These are phyloP conservation scores for Populus alba DNA, from an alignment of 345 rosid genomes.

Conservation along the genomic window DNA sequence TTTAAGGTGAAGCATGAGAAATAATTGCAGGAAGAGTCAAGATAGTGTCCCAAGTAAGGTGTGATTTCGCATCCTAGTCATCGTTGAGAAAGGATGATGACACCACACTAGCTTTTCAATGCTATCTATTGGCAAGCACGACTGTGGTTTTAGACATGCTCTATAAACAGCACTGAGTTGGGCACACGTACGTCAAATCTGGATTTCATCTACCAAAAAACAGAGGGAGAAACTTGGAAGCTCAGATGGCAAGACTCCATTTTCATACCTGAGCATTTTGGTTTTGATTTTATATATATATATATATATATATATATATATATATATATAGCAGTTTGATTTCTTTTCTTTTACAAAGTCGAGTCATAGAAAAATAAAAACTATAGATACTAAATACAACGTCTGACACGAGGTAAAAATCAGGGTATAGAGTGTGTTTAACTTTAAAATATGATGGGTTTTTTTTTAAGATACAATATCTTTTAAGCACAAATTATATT, in stretches of 20 bases:
- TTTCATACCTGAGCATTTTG: background rate
- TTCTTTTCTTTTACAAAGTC: background rate
- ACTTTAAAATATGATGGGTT: too few relatives aligned
- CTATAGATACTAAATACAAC: too few relatives aligned
- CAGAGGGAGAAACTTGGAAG: background rate
- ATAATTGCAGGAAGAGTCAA: background rate
- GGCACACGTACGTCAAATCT: background rate
- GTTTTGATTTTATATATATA: too few relatives aligned
- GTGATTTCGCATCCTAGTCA: too few relatives aligned
- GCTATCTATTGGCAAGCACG: background rate
- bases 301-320: too few relatives aligned
- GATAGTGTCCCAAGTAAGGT: too few relatives aligned
- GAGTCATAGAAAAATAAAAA: too few relatives aligned
- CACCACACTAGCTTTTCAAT: background rate
- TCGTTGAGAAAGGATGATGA: background rate
- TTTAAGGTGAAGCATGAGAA: background rate
- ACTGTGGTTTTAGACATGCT: background rate
- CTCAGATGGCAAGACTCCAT: background rate
- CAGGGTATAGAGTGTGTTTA: too few relatives aligned
- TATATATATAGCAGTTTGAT: too few relatives aligned
- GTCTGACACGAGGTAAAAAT: too few relatives aligned
- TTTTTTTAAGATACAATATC: too few relatives aligned
- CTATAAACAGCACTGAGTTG: background rate
- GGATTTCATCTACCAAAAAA: background rate
- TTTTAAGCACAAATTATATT: too few relatives aligned